Percentiles rank a stretch among this genome's conserved stretches.
These are phyloP conservation scores for Cytospora leucostoma DNA, from an alignment of 2,329 filamentous ascomycete species.

Conservation along the genomic window DNA sequence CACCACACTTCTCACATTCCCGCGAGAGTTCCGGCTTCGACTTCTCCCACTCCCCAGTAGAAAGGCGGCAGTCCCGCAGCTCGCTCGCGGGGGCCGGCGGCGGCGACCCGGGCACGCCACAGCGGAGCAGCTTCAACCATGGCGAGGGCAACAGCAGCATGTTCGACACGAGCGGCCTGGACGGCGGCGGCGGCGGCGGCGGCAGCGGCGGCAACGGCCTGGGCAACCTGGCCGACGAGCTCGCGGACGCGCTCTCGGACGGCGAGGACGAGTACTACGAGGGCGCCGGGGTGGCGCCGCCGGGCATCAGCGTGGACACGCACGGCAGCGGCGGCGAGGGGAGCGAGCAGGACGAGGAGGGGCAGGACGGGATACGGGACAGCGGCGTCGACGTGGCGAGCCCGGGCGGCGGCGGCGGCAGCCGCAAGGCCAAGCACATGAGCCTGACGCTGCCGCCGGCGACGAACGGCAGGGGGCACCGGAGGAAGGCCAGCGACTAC, in stretches of 20 bases:
- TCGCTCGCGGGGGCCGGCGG: constrained; percentile 20
- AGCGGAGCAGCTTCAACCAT: constrained; percentile 51
- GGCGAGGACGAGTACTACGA: constrained; percentile 59
- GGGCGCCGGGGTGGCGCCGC: constrained; percentile 36
- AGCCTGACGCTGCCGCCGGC: constrained; percentile 48
- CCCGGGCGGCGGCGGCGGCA: constrained; percentile 27
- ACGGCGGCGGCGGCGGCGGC: constrained; percentile 42
- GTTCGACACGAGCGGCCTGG: constrained; percentile 44
- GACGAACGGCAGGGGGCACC: constrained; percentile 48
- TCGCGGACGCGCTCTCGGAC: constrained; percentile 71
- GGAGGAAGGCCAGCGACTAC: constrained; percentile 60
- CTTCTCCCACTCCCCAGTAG: constrained; percentile 47
- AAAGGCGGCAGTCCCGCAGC: constrained; percentile 50
- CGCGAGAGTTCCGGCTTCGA: constrained; percentile 59
- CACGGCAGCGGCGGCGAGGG: constrained; percentile 28
- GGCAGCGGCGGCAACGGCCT: constrained; percentile 56
- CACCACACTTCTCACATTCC: constrained; percentile 55
- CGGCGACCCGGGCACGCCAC: constrained; percentile 49
- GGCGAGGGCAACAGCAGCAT: constrained; percentile 50
- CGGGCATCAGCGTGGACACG: constrained; percentile 42
- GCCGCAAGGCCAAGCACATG: constrained; percentile 36
- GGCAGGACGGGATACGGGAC: constrained; percentile 40
- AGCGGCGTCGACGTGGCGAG: constrained; percentile 47
- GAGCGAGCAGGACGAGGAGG: constrained; percentile 24
- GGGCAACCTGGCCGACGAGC: constrained; percentile 78